Conservation (phyloP, 1,139 yeast genomes). For the Magnusiomyces starmeri region DNA sequence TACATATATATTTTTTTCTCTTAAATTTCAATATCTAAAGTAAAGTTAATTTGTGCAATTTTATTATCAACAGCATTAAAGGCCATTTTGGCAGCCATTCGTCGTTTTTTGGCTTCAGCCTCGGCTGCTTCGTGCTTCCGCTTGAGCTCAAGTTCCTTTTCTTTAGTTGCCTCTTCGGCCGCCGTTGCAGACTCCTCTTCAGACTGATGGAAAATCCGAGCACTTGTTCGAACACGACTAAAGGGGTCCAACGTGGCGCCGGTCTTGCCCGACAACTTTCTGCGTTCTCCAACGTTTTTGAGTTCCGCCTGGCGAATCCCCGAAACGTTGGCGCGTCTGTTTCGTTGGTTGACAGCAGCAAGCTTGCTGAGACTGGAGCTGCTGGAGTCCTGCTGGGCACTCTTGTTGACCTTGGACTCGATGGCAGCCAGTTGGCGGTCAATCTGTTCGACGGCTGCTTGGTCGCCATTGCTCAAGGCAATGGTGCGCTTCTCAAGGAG, state of each 20-base stretch:
- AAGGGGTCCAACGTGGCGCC: conserved; percentile 72
- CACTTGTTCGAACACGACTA: conserved; percentile 77
- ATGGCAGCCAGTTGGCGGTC: conserved; percentile 46
- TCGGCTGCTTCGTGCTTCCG: conserved; percentile 38
- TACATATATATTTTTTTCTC: background rate
- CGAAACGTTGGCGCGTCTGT: conserved; percentile 71
- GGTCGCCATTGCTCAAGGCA: conserved; percentile 61
- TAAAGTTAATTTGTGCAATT: conserved; percentile 40
- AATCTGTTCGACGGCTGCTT: conserved; percentile 45
- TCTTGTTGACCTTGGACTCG: conserved; percentile 26
- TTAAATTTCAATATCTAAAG: conserved; percentile 38
- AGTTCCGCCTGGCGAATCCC: conserved; percentile 76
- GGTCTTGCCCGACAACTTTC: conserved; percentile 39
- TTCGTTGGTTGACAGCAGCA: conserved; percentile 68
- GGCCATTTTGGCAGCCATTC: conserved; percentile 30
- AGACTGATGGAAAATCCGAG: conserved; percentile 68
- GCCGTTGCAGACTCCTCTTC: conserved; percentile 19
- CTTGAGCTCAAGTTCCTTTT: conserved; percentile 41
- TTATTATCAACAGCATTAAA: conserved; percentile 40
- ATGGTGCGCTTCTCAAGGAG: conserved; percentile 68
- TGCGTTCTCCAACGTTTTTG: conserved; percentile 50
- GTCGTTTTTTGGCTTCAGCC: conserved; percentile 29
- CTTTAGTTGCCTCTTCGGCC: conserved; percentile 23
- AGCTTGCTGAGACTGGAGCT: conserved; percentile 35
- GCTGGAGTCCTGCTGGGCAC: conserved; percentile 19